A percentile compares a stretch with the other conserved stretches of the same genome.
phyloP scores from a whole-genome alignment of 176 grass and related monocot species.

The Secale cereale region DNA sequence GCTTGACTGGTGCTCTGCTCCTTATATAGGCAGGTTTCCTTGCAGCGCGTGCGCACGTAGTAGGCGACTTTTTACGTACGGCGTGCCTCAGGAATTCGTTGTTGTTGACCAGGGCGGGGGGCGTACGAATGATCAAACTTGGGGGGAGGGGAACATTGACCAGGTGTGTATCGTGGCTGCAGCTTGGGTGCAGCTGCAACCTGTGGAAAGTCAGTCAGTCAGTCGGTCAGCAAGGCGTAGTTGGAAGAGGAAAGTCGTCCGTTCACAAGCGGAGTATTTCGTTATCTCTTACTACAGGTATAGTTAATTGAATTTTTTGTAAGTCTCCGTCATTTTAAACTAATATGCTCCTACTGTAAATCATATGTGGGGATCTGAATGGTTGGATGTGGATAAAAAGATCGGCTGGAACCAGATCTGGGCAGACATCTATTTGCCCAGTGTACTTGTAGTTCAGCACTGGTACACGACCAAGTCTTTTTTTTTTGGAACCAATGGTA shows the following conservation, averaged over 20 bases:
- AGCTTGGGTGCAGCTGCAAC: neutral
- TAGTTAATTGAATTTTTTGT: no score
- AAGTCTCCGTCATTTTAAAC: no score
- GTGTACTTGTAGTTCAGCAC: no score
- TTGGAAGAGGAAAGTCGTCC: neutral
- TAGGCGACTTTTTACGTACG: neutral
- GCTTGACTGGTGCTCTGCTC: neutral
- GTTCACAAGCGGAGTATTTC: neutral
- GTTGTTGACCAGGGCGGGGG: neutral
- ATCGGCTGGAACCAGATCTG: no score
- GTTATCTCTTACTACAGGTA: neutral
- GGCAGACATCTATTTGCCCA: no score
- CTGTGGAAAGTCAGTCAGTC: constrained; percentile 13
- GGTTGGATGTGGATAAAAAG: no score
- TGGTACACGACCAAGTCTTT: neutral
- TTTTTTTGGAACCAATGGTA: no score
- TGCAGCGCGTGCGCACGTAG: neutral
- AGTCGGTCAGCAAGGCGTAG: no score
- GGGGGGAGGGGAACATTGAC: constrained; percentile 16
- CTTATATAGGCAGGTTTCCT: neutral
- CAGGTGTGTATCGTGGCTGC: neutral
- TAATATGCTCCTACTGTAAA: no score
- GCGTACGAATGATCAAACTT: constrained; percentile 3
- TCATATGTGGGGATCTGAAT: no score
- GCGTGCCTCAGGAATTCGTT: neutral